Base-by-base conservation (phyloP, 192 early-diverging fungal genomes). In the Umbelopsis vinacea region DNA sequence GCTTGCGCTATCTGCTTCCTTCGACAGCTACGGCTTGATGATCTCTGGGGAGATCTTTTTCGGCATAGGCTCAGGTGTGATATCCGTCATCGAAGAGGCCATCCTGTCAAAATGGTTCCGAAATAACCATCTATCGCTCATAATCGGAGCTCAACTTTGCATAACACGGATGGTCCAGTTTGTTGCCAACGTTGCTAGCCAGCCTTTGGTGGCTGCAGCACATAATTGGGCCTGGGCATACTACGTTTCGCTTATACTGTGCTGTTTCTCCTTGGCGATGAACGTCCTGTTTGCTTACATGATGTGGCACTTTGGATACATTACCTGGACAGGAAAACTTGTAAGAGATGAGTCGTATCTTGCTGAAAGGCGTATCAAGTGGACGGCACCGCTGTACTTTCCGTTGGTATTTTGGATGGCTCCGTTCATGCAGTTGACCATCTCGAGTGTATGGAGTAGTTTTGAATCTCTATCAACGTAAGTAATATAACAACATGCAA, bases 51-150 rank as follows among this genome's bases (percentile, higher is more conserved):
- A 82, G 40, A 76, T 84, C 9, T 82, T 88, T 35, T 89, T 78
- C 63, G 91, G 92, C 5, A 82, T 92, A 14, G 92, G 92, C 17
- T 87, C 87, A 14, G 91, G 89, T 0, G 84, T 90, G 35, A 89
- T 94, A 69, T 86, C 88, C 0, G 89, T 90, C 5, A 89, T 92
- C 47, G 91, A 94, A 77, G 91, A 94, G 71, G 91, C 90, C 0
- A 91, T 93, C 14, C 80, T 92, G 29, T 85, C 88, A 6, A 87
- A 89, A 79, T 92, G 91, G 84, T 94, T 94, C 74, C 86, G 83
- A 50, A 87, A 90, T 67, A 85, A 86, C 46, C 83, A 88, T 1
- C 82, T 94, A 37, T 85, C 89, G 0, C 78, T 92, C 24, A 89
- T 90, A 14, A 82, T 94, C 67, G 91, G 88, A 8, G 70, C 90